phyloP scores from a whole-genome alignment of 2,329 filamentous ascomycete genomes.

The Sporothrix mexicana region DNA sequence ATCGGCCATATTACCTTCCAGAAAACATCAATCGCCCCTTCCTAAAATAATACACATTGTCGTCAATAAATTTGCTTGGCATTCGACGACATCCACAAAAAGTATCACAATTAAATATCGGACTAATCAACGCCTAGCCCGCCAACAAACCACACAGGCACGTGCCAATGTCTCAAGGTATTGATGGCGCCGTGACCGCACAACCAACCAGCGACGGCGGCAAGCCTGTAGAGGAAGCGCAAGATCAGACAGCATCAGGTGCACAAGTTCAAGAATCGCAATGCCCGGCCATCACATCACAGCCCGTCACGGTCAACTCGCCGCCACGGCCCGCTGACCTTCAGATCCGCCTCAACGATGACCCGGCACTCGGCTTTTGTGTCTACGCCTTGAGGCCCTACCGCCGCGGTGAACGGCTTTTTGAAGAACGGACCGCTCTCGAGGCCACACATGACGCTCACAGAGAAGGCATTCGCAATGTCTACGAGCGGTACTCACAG shows the following conservation, averaged over 20 bases:
- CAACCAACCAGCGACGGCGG: constrained; percentile 1
- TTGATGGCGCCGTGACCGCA: constrained; percentile 3
- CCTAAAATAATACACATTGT: no score
- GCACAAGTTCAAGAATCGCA: neutral
- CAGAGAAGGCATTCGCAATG: constrained; percentile 34
- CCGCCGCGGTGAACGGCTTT: constrained; percentile 40
- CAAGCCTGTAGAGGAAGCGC: neutral
- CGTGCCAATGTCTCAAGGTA: constrained; percentile 8
- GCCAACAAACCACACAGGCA: neutral
- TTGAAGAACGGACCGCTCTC: constrained; percentile 40
- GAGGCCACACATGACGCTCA: constrained; percentile 38
- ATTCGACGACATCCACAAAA: neutral
- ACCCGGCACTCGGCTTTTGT: constrained; percentile 41
- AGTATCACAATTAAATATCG: no score
- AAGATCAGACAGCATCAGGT: neutral
- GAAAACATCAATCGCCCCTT: no score
- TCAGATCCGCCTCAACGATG: constrained; percentile 34
- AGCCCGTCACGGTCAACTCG: neutral
- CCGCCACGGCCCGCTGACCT: constrained; percentile 15
- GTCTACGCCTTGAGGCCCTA: constrained; percentile 43
- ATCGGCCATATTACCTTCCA: no score
- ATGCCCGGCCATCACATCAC: neutral
- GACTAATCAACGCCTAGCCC: no score
- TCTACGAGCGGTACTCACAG: constrained; percentile 33
- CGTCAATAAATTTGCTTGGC: no score